phyloP scores from a whole-genome alignment of 202 grass and related monocot species.

The Panicum virgatum region DNA sequence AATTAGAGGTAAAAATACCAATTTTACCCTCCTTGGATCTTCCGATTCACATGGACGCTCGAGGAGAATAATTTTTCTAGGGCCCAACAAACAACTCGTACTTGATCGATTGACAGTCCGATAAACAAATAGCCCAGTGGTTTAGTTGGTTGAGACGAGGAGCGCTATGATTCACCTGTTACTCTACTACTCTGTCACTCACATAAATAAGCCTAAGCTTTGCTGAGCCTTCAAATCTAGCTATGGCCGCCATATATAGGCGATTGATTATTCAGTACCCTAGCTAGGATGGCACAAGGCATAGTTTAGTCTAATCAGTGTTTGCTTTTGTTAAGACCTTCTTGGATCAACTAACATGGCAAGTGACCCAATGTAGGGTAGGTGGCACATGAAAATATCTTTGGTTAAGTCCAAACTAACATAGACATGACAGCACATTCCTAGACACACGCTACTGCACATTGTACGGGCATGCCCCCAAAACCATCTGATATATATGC shows the following conservation, averaged over 20 bases:
- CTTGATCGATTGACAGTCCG: neutral
- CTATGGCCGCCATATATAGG: neutral
- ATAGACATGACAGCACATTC: conserved; percentile 21
- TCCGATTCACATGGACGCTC: conserved; percentile 4
- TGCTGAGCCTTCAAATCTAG: conserved; percentile 18
- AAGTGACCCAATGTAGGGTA: neutral
- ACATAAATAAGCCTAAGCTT: neutral
- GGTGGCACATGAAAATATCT: conserved; percentile 19
- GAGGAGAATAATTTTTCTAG: neutral
- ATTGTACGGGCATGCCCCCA: neutral
- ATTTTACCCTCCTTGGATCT: conserved; percentile 25
- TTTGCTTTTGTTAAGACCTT: conserved; percentile 34
- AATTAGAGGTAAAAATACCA: too few relatives aligned
- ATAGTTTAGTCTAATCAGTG: conserved; percentile 17
- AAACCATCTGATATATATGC: neutral
- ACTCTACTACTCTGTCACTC: neutral
- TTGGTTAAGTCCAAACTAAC: conserved; percentile 6
- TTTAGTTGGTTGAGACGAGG: conserved; percentile 13
- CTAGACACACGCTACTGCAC: neutral
- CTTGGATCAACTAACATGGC: conserved; percentile 29
- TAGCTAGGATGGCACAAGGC: conserved; percentile 14
- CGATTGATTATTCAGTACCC: neutral
- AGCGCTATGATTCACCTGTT: neutral
- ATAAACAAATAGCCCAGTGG: conserved; percentile 1
- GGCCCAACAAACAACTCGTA: neutral